Base-by-base conservation (phyloP, 108 stramenopile species). In the Pseudonitzschia pungens region DNA sequence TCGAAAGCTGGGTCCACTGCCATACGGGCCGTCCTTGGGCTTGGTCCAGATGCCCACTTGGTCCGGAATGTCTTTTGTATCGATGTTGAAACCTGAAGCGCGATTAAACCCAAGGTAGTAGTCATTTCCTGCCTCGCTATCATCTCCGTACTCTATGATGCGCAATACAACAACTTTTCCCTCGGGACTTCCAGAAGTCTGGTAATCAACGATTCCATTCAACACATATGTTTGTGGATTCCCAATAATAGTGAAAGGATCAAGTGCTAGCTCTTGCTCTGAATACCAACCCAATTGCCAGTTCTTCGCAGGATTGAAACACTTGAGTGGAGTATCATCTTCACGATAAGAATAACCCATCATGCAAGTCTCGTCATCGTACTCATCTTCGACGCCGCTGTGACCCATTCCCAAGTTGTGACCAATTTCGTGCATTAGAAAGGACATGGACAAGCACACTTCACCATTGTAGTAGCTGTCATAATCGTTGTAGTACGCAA, bases 401-500 rank as follows among this genome's bases (percentile, higher is more conserved):
- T 32, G 60, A 32, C 7, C 77, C 26, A 77, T 65, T 29, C 20
- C 20, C 52, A 43, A 24, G 21, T 52, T 65, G 14, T 65, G 64
- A 21, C 48, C 84, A 58, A 91, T 33, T 76, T 91, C 90, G 59
- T 91, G 90, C 73, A 91, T 77, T 51, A 82, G 83, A 51, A 57
- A 57, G 2, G 76, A 75, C 4, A 80, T 21, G 45, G 72, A 83
- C 28, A 51, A 68, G 65, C 90, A 91, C 86, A 81, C 81, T 0
- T 81, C 10, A 53, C 88, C 53, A 65, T 78, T 87, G 73, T 79
- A 91, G 0, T 81, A 71, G 20, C 65, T 72, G 14, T 56, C 42
- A 68, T 71, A 86, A 0, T 24, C 16, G 52, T 78, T 78, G 45
- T 83, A 22, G 66, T 78, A 78, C 20, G 78, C 85, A 29, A 12